Evolutionary conservation across 805 yeast genomes (phyloP).

Genomic region (Saccharomyces mikatae): DNA sequence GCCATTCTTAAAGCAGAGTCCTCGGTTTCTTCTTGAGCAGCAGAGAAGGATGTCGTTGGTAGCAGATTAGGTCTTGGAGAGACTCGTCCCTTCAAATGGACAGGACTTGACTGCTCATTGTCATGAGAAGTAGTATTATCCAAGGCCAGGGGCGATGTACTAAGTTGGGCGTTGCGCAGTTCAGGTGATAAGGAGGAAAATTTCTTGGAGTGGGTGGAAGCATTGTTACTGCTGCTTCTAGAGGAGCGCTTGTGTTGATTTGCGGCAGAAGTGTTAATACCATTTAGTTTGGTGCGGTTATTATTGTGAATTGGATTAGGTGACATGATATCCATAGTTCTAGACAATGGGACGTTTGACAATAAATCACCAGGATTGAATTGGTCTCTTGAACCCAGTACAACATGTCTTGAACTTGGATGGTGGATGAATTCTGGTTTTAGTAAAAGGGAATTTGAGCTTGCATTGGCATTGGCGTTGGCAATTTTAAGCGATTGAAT

Average conservation of each 20-base stretch:
- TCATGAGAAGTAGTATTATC: not conserved
- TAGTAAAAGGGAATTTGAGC: not conserved
- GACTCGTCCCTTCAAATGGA: not conserved
- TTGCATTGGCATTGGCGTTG: not conserved
- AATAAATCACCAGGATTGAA: slow-evolving; percentile 80
- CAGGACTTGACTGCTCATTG: not conserved
- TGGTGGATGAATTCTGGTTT: not conserved
- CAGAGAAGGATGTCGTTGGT: slow-evolving; percentile 32
- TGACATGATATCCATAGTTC: slow-evolving; percentile 17
- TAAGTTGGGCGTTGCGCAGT: not conserved
- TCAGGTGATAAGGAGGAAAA: not conserved
- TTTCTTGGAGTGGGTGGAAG: not conserved
- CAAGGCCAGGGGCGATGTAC: not conserved
- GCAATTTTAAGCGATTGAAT: not conserved
- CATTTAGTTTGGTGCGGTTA: not conserved
- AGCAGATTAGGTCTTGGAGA: slow-evolving; percentile 11
- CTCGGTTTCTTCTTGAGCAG: slow-evolving; percentile 64
- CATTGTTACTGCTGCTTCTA: not conserved
- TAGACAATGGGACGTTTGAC: slow-evolving; percentile 67
- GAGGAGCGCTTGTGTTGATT: not conserved
- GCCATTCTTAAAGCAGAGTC: slow-evolving; percentile 58
- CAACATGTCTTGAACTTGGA: slow-evolving; percentile 40
- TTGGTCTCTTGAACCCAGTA: slow-evolving; percentile 45
- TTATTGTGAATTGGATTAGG: not conserved
- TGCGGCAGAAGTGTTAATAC: not conserved